Evolutionary conservation across 2,329 filamentous ascomycete genomes (phyloP).

Genomic region (Talaromyces sp.): DNA sequence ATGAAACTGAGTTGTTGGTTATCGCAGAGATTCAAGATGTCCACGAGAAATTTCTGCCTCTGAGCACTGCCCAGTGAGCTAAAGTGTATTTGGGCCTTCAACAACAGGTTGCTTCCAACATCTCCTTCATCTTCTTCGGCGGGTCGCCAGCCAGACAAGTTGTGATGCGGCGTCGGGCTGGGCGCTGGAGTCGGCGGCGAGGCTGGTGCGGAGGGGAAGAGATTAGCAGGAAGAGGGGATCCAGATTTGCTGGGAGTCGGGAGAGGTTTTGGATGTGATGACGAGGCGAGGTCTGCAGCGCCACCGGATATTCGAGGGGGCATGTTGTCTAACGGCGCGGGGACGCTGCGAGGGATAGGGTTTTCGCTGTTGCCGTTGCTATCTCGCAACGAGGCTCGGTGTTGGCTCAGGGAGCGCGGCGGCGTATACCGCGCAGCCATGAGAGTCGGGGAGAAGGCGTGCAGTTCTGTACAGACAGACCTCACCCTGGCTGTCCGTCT

Average conservation of each 20-base stretch:
- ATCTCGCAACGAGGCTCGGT: conserved; percentile 22
- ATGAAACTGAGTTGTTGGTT: conserved; percentile 95
- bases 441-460: not conserved
- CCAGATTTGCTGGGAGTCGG: conserved; percentile 48
- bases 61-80: conserved; percentile 69
- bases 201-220: conserved; percentile 60
- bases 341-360: conserved; percentile 19
- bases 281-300: conserved; percentile 23
- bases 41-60: conserved; percentile 75
- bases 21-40: conserved; percentile 88
- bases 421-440: conserved; percentile 15
- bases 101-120: conserved; percentile 76
- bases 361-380: conserved; percentile 26
- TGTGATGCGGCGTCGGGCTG: conserved; percentile 59
- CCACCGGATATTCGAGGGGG: conserved; percentile 24
- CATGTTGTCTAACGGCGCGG: conserved; percentile 24
- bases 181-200: conserved; percentile 64
- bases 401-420: conserved; percentile 21
- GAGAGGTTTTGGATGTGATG: conserved; percentile 31
- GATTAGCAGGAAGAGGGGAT: conserved; percentile 52
- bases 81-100: conserved; percentile 76
- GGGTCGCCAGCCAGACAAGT: conserved; percentile 47
- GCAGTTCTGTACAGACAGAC: not conserved
- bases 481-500: not conserved
- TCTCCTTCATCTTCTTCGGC: conserved; percentile 36